Conservation (phyloP, 2,329 filamentous ascomycete species). For the Diaporthe velutina region DNA sequence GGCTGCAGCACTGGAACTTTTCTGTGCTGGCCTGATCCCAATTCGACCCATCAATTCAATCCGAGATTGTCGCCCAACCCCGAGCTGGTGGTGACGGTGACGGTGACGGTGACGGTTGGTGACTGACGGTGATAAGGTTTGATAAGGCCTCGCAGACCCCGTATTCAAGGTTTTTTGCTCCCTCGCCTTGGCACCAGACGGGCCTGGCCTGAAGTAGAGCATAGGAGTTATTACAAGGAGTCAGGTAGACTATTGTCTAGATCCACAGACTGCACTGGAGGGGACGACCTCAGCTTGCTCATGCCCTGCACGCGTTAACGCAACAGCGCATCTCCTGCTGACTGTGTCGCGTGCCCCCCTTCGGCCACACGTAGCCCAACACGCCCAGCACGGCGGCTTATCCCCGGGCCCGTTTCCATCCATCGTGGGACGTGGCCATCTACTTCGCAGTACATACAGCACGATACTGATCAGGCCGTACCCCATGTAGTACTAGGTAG, state of each 20-base stretch:
- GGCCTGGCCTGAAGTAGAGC: background rate
- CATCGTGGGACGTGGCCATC: background rate
- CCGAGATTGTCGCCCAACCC: background rate
- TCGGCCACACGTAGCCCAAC: background rate
- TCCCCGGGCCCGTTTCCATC: conserved; percentile 1
- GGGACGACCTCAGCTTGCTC: background rate
- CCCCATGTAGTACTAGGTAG: background rate
- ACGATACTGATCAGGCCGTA: background rate
- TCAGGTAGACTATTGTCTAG: background rate
- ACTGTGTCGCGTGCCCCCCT: conserved; percentile 6
- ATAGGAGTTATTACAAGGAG: background rate
- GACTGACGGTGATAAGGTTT: conserved; percentile 11
- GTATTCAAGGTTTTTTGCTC: conserved; percentile 24
- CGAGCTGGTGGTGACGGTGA: background rate
- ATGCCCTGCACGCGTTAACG: background rate
- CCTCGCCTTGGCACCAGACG: conserved; percentile 1
- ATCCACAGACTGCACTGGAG: no score
- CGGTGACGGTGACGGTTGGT: no score
- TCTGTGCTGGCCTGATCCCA: background rate
- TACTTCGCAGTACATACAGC: background rate
- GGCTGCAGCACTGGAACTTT: background rate
- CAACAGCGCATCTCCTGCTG: background rate
- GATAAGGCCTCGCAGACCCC: conserved; percentile 19
- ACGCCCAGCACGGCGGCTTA: conserved; percentile 6
- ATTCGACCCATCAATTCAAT: background rate